phyloP scores from a whole-genome alignment of 805 yeast species.

The Kregervanrija delftensis region DNA sequence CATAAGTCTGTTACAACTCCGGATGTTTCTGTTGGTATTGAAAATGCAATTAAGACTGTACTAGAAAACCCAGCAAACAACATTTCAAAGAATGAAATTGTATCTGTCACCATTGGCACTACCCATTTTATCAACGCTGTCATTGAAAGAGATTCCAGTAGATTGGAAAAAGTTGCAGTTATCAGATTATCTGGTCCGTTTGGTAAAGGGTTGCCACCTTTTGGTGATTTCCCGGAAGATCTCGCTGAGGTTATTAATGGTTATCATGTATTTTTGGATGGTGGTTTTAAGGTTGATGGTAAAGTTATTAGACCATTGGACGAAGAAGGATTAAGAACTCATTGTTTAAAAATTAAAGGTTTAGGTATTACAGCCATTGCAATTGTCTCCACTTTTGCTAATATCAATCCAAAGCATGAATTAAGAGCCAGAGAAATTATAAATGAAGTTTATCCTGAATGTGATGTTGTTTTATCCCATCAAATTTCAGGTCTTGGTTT shows the following conservation, averaged over 20 bases:
- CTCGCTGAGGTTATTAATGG: constrained; percentile 30
- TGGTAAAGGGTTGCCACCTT: constrained; percentile 32
- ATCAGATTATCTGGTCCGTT: constrained; percentile 40
- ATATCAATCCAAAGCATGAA: constrained; percentile 34
- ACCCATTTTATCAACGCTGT: constrained; percentile 48
- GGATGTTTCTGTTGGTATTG: constrained; percentile 38
- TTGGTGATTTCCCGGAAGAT: constrained; percentile 38
- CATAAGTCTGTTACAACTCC: constrained; percentile 38
- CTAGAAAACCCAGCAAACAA: no score
- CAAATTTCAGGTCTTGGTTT: constrained; percentile 37
- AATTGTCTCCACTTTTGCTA: constrained; percentile 35
- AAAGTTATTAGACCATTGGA: constrained; percentile 28
- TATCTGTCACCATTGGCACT: constrained; percentile 43
- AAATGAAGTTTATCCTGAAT: constrained; percentile 27
- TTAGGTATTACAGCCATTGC: constrained; percentile 32
- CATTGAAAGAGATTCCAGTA: constrained; percentile 36
- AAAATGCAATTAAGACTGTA: constrained; percentile 31
- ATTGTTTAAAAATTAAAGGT: constrained; percentile 23
- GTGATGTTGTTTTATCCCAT: constrained; percentile 32
- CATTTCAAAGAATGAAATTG: constrained; percentile 23
- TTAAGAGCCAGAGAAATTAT: constrained; percentile 27
- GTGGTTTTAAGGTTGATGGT: constrained; percentile 41
- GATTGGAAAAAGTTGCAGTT: constrained; percentile 39
- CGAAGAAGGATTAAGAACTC: constrained; percentile 16
- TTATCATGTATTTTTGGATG: constrained; percentile 30